Evolutionary conservation across 139 green algal species (phyloP).

Genomic region (Raphidocelis subcapitata): DNA sequence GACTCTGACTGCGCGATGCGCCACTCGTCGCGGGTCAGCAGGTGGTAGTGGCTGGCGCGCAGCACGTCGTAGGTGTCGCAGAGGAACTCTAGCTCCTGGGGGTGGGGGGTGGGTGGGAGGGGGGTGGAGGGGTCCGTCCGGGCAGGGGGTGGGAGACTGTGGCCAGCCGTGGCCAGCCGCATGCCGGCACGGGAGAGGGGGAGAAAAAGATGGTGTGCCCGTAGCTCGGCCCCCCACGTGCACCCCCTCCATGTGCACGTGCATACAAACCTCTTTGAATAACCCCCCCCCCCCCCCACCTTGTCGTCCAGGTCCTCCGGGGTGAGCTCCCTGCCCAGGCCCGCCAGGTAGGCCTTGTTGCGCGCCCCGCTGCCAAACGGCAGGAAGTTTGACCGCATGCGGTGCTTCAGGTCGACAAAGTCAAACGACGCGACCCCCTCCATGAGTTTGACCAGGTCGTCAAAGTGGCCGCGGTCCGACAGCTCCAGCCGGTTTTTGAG

Average conservation of each 20-base stretch:
- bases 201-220: too few species aligned
- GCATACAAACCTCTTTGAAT: too few species aligned
- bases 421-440: slow-evolving; percentile 37
- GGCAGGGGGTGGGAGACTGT: too few species aligned
- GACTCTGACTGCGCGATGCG: slow-evolving; percentile 57
- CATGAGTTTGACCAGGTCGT: slow-evolving; percentile 33
- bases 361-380: slow-evolving; percentile 31
- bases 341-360: slow-evolving; percentile 25
- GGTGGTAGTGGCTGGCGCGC: slow-evolving; percentile 51
- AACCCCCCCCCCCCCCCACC: slow-evolving; percentile 36
- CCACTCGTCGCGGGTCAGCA: slow-evolving; percentile 62
- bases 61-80: slow-evolving; percentile 55
- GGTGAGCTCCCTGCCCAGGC: slow-evolving; percentile 21
- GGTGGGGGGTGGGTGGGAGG: too few species aligned
- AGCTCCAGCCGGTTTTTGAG: slow-evolving; percentile 31
- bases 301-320: slow-evolving; percentile 39
- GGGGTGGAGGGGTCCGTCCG: too few species aligned
- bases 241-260: too few species aligned
- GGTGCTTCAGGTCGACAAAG: slow-evolving; percentile 32
- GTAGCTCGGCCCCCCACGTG: too few species aligned
- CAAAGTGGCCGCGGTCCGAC: slow-evolving; percentile 13
- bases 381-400: slow-evolving; percentile 39
- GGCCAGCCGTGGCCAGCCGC: too few species aligned
- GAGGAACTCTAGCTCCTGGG: too few species aligned
- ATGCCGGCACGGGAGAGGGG: too few species aligned